Conservation (phyloP, 2,329 filamentous ascomycete species). For the Curvularia spicifera region DNA sequence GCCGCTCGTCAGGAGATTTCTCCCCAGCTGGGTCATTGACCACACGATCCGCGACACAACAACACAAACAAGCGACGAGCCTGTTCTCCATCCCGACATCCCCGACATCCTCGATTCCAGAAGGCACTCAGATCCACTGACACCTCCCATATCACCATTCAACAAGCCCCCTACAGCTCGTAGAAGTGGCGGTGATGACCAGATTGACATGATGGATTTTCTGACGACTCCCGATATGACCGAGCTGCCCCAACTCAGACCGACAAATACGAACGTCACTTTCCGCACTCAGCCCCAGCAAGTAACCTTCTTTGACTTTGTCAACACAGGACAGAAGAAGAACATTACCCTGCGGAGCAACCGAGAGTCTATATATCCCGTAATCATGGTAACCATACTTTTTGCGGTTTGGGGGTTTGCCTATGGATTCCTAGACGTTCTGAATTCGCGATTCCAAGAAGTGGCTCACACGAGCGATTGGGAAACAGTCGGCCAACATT, state of each 20-base stretch:
- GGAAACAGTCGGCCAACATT: constrained; percentile 71
- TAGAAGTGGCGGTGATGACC: constrained; percentile 30
- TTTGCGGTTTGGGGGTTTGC: constrained; percentile 93
- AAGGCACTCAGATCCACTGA: constrained; percentile 28
- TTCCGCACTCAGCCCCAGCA: constrained; percentile 34
- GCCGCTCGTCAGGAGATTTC: constrained; percentile 72
- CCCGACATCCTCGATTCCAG: constrained; percentile 33
- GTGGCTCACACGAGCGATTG: constrained; percentile 67
- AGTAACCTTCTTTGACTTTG: constrained; percentile 75
- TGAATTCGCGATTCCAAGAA: constrained; percentile 73
- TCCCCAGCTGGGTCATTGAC: constrained; percentile 64
- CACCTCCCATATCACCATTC: constrained; percentile 33
- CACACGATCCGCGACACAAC: constrained; percentile 40
- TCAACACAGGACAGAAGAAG: constrained; percentile 71
- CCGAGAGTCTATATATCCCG: constrained; percentile 72
- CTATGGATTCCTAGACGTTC: constrained; percentile 82
- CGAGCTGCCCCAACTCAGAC: constrained; percentile 43
- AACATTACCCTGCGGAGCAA: constrained; percentile 71
- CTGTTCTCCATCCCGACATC: constrained; percentile 33
- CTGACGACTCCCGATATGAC: constrained; percentile 57
- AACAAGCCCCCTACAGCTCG: constrained; percentile 32
- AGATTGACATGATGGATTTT: constrained; percentile 61
- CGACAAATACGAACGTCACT: constrained; percentile 46
- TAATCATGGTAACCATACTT: constrained; percentile 75
- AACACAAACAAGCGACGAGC: constrained; percentile 41